Conservation (phyloP, 306 rosid species). For the Gastrolobium bilobum region DNA sequence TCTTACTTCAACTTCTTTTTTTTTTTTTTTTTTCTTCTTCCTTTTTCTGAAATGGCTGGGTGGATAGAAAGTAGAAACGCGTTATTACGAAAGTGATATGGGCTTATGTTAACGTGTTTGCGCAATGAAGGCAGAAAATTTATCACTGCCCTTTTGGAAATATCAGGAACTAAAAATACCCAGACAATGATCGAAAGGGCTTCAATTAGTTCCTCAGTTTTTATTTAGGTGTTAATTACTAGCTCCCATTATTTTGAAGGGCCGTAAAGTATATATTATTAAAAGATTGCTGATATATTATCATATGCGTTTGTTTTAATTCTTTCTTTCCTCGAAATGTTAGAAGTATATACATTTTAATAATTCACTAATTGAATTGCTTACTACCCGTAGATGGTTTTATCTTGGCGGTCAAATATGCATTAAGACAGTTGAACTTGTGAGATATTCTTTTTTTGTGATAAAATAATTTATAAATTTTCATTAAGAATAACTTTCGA, state of each 20-base stretch:
- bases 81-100: not conserved
- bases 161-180: conserved; percentile 20
- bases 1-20: not conserved
- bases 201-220: not conserved
- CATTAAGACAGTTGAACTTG: too few relatives aligned
- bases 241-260: not conserved
- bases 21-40: not conserved
- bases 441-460: too few relatives aligned
- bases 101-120: not conserved
- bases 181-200: not conserved
- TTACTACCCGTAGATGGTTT: too few relatives aligned
- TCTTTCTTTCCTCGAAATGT: too few relatives aligned
- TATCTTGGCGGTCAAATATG: too few relatives aligned
- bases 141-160: not conserved
- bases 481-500: too few relatives aligned
- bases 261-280: not conserved
- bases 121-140: conserved; percentile 14
- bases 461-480: too few relatives aligned
- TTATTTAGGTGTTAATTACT: not conserved
- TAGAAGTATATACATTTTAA: too few relatives aligned
- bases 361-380: too few relatives aligned
- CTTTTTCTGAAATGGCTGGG: not conserved
- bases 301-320: not conserved
- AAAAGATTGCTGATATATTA: not conserved
- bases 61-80: conserved; percentile 1